Base-by-base conservation (phyloP, 768 basidiomycete species). In the Austroboletus eburneus region DNA sequence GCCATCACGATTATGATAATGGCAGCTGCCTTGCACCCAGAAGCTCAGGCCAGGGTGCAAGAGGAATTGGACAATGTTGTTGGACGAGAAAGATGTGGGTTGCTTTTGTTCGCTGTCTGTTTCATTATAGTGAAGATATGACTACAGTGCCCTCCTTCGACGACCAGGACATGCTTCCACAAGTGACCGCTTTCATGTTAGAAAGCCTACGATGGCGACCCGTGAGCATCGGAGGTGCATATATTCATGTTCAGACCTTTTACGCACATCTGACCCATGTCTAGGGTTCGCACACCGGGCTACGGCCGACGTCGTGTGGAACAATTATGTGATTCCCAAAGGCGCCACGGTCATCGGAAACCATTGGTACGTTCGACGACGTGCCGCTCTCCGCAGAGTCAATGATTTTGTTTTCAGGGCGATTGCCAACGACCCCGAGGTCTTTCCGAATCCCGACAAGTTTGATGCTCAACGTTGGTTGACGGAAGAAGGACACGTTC, bases 381-480 rank as follows among this genome's bases (percentile, higher is more conserved):
- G 2, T 20, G 13, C 25, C 22, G 6, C 3, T 21, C 20, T 6
- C 4, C 20, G 18, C 14, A 13, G 13, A 4, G 12, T 9, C 5
- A 32, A 13, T 23, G 21, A 50, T 23, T 10, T 16, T 3, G 21
- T 21, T 13, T 29, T 9, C 14, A 50, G 49, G 49, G 59, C 76
- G 1, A 72, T 81, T 14, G 74, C 73, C 2, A 72, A 77, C 21
- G 79, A 81, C 49, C 80, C 80, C 0, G 62, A 57, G 3, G 63
- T 72, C 16, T 81, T 79, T 61, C 73, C 75, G 1, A 71, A 81
- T 36, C 79, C 80, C 2, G 76, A 81, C 43, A 52, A 41, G 14
- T 81, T 83, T 58, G 62, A 77, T 37, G 79, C 79, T 3, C 71
- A 75, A 51, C 66, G 80, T 17, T 83, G 80, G 79, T 41, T 80